Evolutionary conservation across 2,329 filamentous ascomycete genomes (phyloP).

Genomic region (Balansia obtecta): DNA sequence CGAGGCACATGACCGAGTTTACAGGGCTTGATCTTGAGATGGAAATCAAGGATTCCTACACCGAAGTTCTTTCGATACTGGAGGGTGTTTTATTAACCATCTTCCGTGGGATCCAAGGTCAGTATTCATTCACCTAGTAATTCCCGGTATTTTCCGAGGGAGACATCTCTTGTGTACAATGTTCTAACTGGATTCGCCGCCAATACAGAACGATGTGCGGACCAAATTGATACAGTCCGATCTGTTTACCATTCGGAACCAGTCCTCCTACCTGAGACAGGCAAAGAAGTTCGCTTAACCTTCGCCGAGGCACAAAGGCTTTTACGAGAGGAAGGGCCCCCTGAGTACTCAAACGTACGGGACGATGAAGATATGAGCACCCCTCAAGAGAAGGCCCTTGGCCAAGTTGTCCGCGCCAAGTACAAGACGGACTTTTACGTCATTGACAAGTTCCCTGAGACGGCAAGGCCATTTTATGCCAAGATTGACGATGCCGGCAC

Average conservation of each 20-base stretch:
- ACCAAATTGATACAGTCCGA: conserved; percentile 62
- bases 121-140: conserved; percentile 4
- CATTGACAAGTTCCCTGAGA: conserved; percentile 86
- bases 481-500: conserved; percentile 49
- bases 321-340: conserved; percentile 59
- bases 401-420: conserved; percentile 73
- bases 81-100: conserved; percentile 67
- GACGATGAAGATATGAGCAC: conserved; percentile 74
- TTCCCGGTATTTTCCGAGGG: neutral
- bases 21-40: conserved; percentile 83
- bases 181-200: conserved; percentile 5
- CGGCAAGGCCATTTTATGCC: conserved; percentile 51
- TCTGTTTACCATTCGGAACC: conserved; percentile 65
- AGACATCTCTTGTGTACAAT: neutral
- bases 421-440: conserved; percentile 95
- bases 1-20: conserved; percentile 77
- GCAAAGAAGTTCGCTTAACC: conserved; percentile 63
- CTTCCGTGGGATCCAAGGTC: conserved; percentile 55
- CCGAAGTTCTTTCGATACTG: conserved; percentile 60
- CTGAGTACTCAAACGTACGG: conserved; percentile 52
- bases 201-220: conserved; percentile 43
- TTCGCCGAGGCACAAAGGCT: conserved; percentile 71
- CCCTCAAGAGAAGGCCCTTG: conserved; percentile 78
- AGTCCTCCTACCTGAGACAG: conserved; percentile 61
- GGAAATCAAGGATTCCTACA: conserved; percentile 71